Evolutionary conservation across 164 flowering plant genomes (phyloP), one percentile per base, ranked within the genome.

Genomic region (Platanus orientalis): DNA sequence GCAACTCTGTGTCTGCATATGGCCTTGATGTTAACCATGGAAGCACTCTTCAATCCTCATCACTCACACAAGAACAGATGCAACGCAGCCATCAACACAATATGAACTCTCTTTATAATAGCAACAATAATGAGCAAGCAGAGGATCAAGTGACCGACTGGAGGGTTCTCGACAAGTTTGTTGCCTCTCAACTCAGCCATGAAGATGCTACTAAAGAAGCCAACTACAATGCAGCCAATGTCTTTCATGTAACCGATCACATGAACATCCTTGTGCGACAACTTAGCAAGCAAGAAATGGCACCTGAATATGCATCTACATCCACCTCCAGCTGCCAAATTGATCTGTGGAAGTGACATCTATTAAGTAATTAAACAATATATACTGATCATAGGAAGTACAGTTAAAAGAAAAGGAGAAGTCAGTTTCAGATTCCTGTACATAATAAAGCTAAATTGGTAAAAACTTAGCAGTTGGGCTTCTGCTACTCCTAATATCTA

Each of bases 131-230:
- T 50, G 80, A 88, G 50, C 84, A 77, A 63, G 82, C 72, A 2
- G 80, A 65, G 58, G 93, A 91, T 52, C 91, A 86, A 73, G 84
- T 81, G 57, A 86, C 93, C 0, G 95, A 92, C 59, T 92, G 97
- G 97, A 54, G 94, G 54, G 84, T 84, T 24, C 88, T 92, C 29
- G 92, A 89, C 71, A 92, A 92, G 67, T 92, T 87, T 69, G 97
- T 92, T 47, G 96, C 97, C 2, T 87, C 97, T 57, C 97, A 92
- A 67, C 85, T 92, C 9, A 88, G 93, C 73, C 84, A 84, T 5
- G 76, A 67, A 3, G 92, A 79, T 61, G 76, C 69, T 42, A 45
- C 82, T 6, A 83, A 81, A 65, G 87, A 76, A 55, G n/a, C 69
- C 55, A 71, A 67, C 49, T 80, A 69, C 67, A 71, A 67, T 66